Percentiles rank a stretch among this genome's conserved stretches.
Conservation (phyloP, 768 basidiomycete species). For the Lentinula guzmanii region DNA sequence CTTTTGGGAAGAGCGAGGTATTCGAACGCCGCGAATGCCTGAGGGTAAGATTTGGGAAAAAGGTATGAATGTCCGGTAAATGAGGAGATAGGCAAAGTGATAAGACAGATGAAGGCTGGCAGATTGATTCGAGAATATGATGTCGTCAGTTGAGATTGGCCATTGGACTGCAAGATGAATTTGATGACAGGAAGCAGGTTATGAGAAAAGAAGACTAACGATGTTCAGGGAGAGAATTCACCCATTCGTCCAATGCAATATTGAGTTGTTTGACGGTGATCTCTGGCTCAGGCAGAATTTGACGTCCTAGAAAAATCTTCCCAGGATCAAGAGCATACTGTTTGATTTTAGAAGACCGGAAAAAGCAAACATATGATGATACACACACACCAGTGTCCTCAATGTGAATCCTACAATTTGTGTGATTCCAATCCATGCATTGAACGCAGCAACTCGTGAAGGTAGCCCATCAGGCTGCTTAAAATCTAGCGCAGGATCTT, state of each 20-base stretch:
- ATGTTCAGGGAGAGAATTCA: conserved; percentile 61
- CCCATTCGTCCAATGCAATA: conserved; percentile 67
- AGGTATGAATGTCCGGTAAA: conserved; percentile 66
- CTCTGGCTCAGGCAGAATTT: conserved; percentile 46
- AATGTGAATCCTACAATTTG: conserved; percentile 66
- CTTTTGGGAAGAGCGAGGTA: neutral
- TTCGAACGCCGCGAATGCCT: neutral
- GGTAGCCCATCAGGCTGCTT: conserved; percentile 62
- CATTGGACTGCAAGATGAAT: conserved; percentile 42
- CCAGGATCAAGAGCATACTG: conserved; percentile 73
- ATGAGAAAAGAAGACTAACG: conserved; percentile 30
- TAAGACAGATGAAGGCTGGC: conserved; percentile 53
- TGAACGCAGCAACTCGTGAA: conserved; percentile 55
- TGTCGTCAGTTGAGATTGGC: conserved; percentile 46
- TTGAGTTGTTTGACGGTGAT: conserved; percentile 64
- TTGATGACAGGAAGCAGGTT: neutral
- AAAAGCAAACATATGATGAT: neutral
- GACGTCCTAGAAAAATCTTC: conserved; percentile 46
- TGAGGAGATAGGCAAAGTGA: conserved; percentile 56
- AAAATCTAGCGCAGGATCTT: conserved; percentile 45
- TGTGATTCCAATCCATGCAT: conserved; percentile 56
- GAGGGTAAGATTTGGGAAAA: neutral
- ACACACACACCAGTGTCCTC: conserved; percentile 50
- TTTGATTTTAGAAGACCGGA: neutral
- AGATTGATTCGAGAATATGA: conserved; percentile 48